Evolutionary conservation across 2,329 filamentous ascomycete species (phyloP).

Genomic region (Phaeosphaeria sp.): DNA sequence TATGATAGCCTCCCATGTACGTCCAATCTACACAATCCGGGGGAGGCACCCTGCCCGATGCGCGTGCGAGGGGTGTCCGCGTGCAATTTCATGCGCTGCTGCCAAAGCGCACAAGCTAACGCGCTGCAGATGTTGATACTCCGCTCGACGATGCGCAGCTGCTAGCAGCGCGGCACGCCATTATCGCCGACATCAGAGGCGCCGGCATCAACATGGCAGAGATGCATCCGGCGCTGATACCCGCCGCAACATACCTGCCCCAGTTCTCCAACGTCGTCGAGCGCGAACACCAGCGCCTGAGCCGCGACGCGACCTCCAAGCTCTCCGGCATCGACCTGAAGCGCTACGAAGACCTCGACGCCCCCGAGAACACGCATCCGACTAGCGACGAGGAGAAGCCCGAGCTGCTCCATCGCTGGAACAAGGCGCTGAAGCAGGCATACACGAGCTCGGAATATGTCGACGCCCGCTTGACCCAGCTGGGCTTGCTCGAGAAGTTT

Average conservation of each 20-base stretch:
- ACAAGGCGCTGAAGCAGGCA: constrained; percentile 59
- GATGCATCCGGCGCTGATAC: constrained; percentile 66
- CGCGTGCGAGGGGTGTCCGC: constrained; percentile 49
- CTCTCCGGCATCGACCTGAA: constrained; percentile 73
- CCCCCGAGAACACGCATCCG: constrained; percentile 53
- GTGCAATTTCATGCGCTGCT: constrained; percentile 1
- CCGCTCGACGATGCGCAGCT: constrained; percentile 70
- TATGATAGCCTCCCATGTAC: constrained; percentile 84
- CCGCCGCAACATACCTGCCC: constrained; percentile 54
- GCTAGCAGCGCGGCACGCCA: constrained; percentile 71
- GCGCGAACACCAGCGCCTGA: constrained; percentile 72
- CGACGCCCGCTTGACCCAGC: constrained; percentile 62
- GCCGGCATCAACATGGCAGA: constrained; percentile 54
- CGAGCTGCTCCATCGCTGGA: constrained; percentile 56
- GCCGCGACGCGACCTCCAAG: constrained; percentile 55
- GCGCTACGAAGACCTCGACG: constrained; percentile 82
- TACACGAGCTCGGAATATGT: constrained; percentile 67
- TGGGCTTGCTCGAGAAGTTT: constrained; percentile 77
- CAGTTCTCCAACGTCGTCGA: constrained; percentile 71
- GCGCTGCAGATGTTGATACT: constrained; percentile 75
- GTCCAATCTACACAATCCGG: constrained; percentile 33
- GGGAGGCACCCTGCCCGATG: constrained; percentile 73
- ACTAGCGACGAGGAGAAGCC: constrained; percentile 47
- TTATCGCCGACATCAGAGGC: constrained; percentile 64
- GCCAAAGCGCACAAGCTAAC: constrained; percentile 22